Percentiles rank a stretch among this genome's conserved stretches.
phyloP scores from a whole-genome alignment of 768 basidiomycete species.

The Baorangia bicolor region DNA sequence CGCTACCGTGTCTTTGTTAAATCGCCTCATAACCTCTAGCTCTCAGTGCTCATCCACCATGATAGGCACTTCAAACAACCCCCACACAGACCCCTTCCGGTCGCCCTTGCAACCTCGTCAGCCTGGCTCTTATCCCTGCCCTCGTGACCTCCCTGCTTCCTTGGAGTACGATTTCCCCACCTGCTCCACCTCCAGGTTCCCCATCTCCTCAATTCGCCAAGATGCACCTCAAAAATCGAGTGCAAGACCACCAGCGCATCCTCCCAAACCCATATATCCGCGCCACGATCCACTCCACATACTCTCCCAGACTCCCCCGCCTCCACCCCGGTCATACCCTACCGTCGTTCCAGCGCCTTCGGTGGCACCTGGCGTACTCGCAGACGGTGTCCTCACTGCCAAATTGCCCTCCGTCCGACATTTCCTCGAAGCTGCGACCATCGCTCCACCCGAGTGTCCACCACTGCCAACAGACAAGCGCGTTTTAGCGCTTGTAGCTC shows the following conservation, averaged over 20 bases:
- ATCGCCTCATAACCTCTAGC: slow-evolving; percentile 15
- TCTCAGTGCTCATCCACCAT: slow-evolving; percentile 15
- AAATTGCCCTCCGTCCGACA: slow-evolving; percentile 48
- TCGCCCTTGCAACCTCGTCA: slow-evolving; percentile 18
- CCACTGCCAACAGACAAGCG: slow-evolving; percentile 39
- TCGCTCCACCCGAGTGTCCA: slow-evolving; percentile 41
- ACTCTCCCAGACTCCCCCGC: slow-evolving; percentile 22
- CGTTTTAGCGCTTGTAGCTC: slow-evolving; percentile 58
- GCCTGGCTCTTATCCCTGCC: slow-evolving; percentile 8
- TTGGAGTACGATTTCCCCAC: slow-evolving; percentile 27
- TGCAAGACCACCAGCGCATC: slow-evolving; percentile 20
- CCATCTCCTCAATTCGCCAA: slow-evolving; percentile 40
- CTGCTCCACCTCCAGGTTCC: slow-evolving; percentile 29
- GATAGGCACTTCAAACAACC: slow-evolving; percentile 9
- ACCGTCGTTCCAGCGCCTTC: slow-evolving; percentile 19
- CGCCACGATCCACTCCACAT: slow-evolving; percentile 35
- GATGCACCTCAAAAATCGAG: slow-evolving; percentile 23
- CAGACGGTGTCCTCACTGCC: slow-evolving; percentile 43
- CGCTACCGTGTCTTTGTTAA: slow-evolving; percentile 1
- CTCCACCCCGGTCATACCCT: slow-evolving; percentile 22
- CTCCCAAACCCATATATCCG: slow-evolving; percentile 28
- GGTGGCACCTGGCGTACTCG: slow-evolving; percentile 37
- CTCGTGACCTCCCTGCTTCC: slow-evolving; percentile 12
- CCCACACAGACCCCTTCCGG: slow-evolving; percentile 7
- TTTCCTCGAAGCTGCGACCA: slow-evolving; percentile 44